Base-by-base conservation (phyloP, 1,284 basidiomycete genomes). In the Puccinia hordei region DNA sequence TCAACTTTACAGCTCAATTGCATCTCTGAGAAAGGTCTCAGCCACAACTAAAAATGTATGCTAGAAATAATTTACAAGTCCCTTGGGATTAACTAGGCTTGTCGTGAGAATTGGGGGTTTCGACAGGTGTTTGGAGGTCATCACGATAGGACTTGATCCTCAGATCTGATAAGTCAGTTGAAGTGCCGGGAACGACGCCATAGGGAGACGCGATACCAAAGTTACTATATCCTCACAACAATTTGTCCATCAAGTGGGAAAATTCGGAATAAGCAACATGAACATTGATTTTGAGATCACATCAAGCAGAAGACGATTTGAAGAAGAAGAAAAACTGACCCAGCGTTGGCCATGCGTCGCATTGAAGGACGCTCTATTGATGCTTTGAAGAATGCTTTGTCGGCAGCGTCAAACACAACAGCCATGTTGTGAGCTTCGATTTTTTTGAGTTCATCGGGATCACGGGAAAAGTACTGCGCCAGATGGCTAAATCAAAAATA, bases 181-280 rank as follows among this genome's bases (percentile, higher is more conserved):
- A 82, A 57, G 81, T 81, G 41, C 84, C 84, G 13, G 82, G 76
- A 41, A 78, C 80, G 44, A 84, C 59, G 33, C 81, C 81, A 81
- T 84, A 83, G 27, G 84, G 84, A 71, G 84, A 85, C 68, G 83
- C 84, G 69, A 82, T 82, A 75, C 84, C 83, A 72, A 85, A 85
- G 59, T 77, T 82, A 65, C 84, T 84, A 57, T 2, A 44, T 55
- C 9, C 6, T 17, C 55, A 8, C 9, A 73, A 51, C 22, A 44
- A n/a, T 49, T n/a, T 24, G 55, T 57, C 55, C 13, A 57, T 57
- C 55, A 27, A 49, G 46, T 2, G 15, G 63, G 24, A n/a, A 44
- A 41, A 44, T 41, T 41, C 57, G n/a, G 63, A n/a, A n/a, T 46
- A 44, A 41, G 35, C 17, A 15, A 46, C 19, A 44, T 46, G 63